Conservation (phyloP, 1,139 yeast species). For the Nakaseomyces uthaithaninus region DNA sequence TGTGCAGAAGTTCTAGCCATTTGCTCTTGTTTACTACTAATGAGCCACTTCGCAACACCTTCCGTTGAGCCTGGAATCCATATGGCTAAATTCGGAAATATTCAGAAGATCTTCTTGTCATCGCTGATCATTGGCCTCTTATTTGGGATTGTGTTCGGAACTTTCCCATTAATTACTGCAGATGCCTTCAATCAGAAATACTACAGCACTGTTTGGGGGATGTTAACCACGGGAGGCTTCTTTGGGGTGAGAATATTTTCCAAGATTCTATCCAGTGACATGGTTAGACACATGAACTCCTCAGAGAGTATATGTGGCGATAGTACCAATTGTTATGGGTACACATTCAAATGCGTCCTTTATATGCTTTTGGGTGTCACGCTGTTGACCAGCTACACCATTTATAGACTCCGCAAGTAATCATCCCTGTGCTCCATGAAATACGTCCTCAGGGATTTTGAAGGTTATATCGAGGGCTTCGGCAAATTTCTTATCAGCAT, state of each 20-base stretch:
- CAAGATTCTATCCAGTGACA: constrained; percentile 36
- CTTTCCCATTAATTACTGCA: constrained; percentile 71
- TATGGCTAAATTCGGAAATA: constrained; percentile 1
- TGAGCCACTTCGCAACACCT: background rate
- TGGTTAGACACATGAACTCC: constrained; percentile 30
- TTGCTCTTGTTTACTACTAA: constrained; percentile 32
- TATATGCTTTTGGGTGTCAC: background rate
- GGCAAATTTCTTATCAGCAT: constrained; percentile 68
- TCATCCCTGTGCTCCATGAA: constrained; percentile 8
- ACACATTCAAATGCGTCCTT: constrained; percentile 23
- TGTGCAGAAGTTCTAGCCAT: constrained; percentile 43
- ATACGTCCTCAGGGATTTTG: constrained; percentile 59
- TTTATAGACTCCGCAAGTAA: background rate
- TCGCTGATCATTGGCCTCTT: constrained; percentile 61
- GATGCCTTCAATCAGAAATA: constrained; percentile 67
- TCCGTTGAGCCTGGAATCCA: background rate
- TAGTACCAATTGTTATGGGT: constrained; percentile 25
- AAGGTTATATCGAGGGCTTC: constrained; percentile 45
- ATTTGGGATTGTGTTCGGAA: constrained; percentile 76
- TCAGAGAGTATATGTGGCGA: constrained; percentile 19
- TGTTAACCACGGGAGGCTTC: constrained; percentile 52
- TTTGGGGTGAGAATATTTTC: constrained; percentile 34
- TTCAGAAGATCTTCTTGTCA: constrained; percentile 39
- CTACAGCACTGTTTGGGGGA: constrained; percentile 78
- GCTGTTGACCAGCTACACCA: background rate